phyloP scores from a whole-genome alignment of 805 yeast species.

The Kodamaea lidongshanica region DNA sequence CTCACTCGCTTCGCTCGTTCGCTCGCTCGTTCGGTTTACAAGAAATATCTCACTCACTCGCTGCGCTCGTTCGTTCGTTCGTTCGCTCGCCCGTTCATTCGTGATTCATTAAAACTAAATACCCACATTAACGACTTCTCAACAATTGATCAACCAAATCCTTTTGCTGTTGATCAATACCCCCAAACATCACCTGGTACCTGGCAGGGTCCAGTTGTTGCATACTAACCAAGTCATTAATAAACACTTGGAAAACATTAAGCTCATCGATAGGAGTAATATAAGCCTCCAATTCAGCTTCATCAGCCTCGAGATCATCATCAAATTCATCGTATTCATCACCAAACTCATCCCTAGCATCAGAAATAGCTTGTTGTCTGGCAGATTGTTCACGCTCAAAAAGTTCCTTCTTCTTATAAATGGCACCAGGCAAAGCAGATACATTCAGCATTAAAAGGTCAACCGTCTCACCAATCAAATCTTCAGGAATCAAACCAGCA shows the following conservation, averaged over 20 bases:
- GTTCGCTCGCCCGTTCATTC: too few relatives aligned
- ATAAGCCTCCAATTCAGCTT: conserved; percentile 60
- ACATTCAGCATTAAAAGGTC: conserved; percentile 37
- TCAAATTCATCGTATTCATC: conserved; percentile 18
- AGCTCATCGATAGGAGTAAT: conserved; percentile 74
- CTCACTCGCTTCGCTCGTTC: too few relatives aligned
- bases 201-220: conserved; percentile 43
- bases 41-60: too few relatives aligned
- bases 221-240: conserved; percentile 44
- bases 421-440: conserved; percentile 44
- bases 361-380: conserved; percentile 21
- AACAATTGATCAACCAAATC: conserved; percentile 26
- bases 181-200: conserved; percentile 45
- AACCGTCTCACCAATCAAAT: conserved; percentile 31
- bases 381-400: conserved; percentile 33
- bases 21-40: too few relatives aligned
- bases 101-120: background rate
- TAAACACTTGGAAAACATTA: conserved; percentile 64
- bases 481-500: conserved; percentile 25
- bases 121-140: conserved; percentile 9
- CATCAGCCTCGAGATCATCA: conserved; percentile 24
- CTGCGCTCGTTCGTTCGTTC: too few relatives aligned
- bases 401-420: conserved; percentile 41
- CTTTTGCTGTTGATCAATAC: conserved; percentile 29
- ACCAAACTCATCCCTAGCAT: conserved; percentile 19